phyloP scores from a whole-genome alignment of 306 rosid genomes.

The Sechiopsis laciniata region DNA sequence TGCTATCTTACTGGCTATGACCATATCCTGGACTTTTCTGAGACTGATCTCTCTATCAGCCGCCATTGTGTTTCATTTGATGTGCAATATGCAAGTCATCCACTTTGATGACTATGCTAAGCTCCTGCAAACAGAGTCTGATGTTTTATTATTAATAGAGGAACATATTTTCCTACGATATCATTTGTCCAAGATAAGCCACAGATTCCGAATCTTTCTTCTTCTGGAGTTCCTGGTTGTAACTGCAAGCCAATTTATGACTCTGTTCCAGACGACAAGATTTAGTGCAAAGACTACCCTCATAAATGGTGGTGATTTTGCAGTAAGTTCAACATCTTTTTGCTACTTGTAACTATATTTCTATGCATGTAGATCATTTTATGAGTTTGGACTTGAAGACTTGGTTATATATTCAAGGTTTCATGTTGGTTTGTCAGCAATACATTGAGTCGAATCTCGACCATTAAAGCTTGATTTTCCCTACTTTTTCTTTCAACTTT shows the following conservation, averaged over 20 bases:
- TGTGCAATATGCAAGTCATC: constrained; percentile 43
- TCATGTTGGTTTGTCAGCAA: neutral
- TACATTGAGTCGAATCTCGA: neutral
- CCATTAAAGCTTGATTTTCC: neutral
- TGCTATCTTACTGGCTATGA: constrained; percentile 28
- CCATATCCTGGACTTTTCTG: constrained; percentile 36
- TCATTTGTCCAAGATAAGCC: constrained; percentile 46
- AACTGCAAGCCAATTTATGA: constrained; percentile 34
- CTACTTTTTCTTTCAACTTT: neutral
- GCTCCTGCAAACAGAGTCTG: constrained; percentile 40
- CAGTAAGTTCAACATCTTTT: constrained; percentile 30
- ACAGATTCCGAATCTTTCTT: constrained; percentile 42
- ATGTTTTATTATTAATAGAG: constrained; percentile 33
- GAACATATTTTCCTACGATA: constrained; percentile 36
- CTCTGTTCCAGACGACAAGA: constrained; percentile 36
- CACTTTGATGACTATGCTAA: constrained; percentile 46
- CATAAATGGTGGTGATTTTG: constrained; percentile 42
- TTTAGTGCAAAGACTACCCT: constrained; percentile 26
- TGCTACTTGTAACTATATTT: neutral
- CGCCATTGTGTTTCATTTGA: constrained; percentile 36
- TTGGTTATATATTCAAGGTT: neutral
- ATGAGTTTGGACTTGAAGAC: neutral
- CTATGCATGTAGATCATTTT: neutral
- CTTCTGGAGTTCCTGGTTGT: constrained; percentile 37
- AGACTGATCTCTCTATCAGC: constrained; percentile 33